These are phyloP conservation scores for Brasenia schreberi DNA, from an alignment of 164 flowering plant species.

Conservation along the genomic window DNA sequence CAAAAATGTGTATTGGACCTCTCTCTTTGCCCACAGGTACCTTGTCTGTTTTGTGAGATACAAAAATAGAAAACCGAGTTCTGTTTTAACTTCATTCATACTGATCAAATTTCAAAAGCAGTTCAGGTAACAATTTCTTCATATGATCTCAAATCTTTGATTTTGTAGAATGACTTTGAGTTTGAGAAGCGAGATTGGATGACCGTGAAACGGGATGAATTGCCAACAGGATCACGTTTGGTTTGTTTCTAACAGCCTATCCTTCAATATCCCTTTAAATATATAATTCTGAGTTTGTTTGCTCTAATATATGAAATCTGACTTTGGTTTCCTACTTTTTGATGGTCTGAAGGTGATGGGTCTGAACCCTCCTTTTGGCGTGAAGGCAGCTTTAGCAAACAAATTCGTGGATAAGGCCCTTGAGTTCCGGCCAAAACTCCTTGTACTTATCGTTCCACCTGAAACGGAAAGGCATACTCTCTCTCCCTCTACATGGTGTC, in stretches of 20 bases:
- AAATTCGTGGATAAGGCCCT: constrained; percentile 74
- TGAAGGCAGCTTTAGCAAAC: constrained; percentile 57
- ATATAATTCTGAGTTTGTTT: not conserved
- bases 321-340: not conserved
- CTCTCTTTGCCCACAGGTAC: too few species aligned
- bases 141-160: not conserved
- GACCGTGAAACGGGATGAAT: constrained; percentile 36
- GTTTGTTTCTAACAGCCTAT: constrained; percentile 22
- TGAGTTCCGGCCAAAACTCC: constrained; percentile 74
- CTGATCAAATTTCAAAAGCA: too few species aligned
- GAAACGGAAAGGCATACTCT: constrained; percentile 53
- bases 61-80: too few species aligned
- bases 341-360: constrained; percentile 59
- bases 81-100: too few species aligned
- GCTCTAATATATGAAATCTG: not conserved
- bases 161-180: constrained; percentile 52
- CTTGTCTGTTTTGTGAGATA: too few species aligned
- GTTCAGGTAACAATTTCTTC: too few species aligned
- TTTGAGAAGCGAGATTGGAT: constrained; percentile 86
- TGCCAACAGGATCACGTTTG: constrained; percentile 61
- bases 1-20: too few species aligned
- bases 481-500: constrained; percentile 2
- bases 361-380: constrained; percentile 88
- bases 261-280: not conserved
- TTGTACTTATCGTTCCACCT: constrained; percentile 74